Evolutionary conservation across 2,329 filamentous ascomycete genomes (phyloP), one percentile per base, ranked within the genome.

Genomic region (Plenodomus biglobosus): DNA sequence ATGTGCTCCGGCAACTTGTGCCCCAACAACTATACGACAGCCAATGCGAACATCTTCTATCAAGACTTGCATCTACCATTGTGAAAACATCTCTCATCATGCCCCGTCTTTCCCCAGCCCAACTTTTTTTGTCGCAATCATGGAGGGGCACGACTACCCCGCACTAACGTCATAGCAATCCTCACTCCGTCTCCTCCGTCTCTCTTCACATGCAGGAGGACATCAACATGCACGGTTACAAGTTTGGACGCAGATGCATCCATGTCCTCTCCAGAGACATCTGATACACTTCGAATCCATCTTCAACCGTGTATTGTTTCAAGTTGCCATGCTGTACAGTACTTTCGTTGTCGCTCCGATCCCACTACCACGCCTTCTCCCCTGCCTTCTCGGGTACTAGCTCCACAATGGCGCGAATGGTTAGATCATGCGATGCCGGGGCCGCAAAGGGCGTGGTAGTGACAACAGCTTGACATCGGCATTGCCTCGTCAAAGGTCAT

Each of bases 81-180:
- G n/a, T n/a, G n/a, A n/a, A n/a, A n/a, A n/a, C n/a, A n/a, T n/a
- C n/a, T n/a, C n/a, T n/a, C n/a, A n/a, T n/a, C n/a, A n/a, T n/a
- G n/a, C n/a, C n/a, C 35, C n/a, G 35, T 37, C 35, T 37, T n/a
- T 37, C 5, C 11, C 27, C 3, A 32, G 27, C 27, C 3, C 27
- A 32, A 58, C 60, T 58, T 59, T 63, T n/a, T 61, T 41, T 42
- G 35, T 40, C 16, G 22, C 27, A 32, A 11, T n/a, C 16, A 42
- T 43, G 44, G 61, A 57, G 56, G 61, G 59, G 61, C 55, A 58
- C 46, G 24, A 16, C 36, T 39, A 61, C 64, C 64, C 64, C 64
- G 59, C 61, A 58, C 47, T 60, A 61, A 37, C 18, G 35, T 37
- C 35, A 32, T 44, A 38, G 38, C 32, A 22, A 34, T 8, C 3